These are phyloP conservation scores for Claviceps sp. DNA, from an alignment of 2,329 filamentous ascomycete genomes.

Conservation along the genomic window DNA sequence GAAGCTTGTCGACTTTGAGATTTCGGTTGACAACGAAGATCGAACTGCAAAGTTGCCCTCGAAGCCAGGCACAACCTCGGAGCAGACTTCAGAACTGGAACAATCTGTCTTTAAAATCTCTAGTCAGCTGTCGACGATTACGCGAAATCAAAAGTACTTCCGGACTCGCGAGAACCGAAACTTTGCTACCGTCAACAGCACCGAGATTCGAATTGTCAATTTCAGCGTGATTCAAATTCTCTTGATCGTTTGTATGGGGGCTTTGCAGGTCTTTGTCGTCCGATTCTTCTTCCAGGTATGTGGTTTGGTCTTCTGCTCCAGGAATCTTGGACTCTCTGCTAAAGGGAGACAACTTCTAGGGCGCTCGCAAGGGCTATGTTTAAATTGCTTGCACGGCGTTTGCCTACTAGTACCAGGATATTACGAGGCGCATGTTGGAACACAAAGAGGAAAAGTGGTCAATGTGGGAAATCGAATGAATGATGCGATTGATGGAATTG, in stretches of 20 bases:
- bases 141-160: slow-evolving; percentile 98
- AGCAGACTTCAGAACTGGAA: slow-evolving; percentile 80
- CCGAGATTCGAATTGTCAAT: slow-evolving; percentile 91
- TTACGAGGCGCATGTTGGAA: slow-evolving; percentile 17
- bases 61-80: slow-evolving; percentile 75
- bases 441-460: slow-evolving; percentile 9
- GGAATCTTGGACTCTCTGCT: slow-evolving; percentile 1
- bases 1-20: slow-evolving; percentile 97
- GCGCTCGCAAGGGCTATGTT: slow-evolving; percentile 57
- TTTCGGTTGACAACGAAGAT: slow-evolving; percentile 84
- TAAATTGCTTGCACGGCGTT: slow-evolving; percentile 22
- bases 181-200: slow-evolving; percentile 94
- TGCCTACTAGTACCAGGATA: slow-evolving; percentile 13
- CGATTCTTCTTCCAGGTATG: slow-evolving; percentile 92
- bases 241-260: slow-evolving; percentile 92
- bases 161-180: slow-evolving; percentile 96
- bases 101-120: slow-evolving; percentile 94
- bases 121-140: slow-evolving; percentile 83
- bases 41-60: slow-evolving; percentile 64
- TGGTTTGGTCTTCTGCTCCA: not conserved
- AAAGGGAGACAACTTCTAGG: slow-evolving; percentile 24
- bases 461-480: slow-evolving; percentile 8
- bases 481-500: slow-evolving; percentile 12
- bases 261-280: slow-evolving; percentile 91
- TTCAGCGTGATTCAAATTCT: slow-evolving; percentile 87